These are phyloP conservation scores for Mucor sp. DNA, from an alignment of 371 early-diverging fungal genomes.

Conservation along the genomic window DNA sequence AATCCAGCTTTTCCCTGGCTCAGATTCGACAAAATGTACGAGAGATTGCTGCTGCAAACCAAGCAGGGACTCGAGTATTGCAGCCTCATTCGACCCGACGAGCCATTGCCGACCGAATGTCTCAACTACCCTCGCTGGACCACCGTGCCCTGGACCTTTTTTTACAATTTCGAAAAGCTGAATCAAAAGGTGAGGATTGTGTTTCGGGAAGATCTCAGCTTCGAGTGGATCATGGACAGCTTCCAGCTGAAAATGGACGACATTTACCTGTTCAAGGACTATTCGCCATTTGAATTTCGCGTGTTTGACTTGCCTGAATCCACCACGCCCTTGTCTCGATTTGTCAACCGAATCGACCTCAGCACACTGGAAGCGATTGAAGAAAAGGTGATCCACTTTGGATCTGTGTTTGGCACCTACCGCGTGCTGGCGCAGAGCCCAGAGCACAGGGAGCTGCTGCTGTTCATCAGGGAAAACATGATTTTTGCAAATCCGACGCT, in stretches of 20 bases:
- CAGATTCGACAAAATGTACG: conserved; percentile 54
- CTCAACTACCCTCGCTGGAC: conserved; percentile 62
- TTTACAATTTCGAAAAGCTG: conserved; percentile 50
- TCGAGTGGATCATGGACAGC: conserved; percentile 41
- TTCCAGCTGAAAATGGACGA: conserved; percentile 24
- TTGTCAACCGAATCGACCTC: conserved; percentile 44
- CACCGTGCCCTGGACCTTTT: conserved; percentile 59
- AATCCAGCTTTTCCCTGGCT: conserved; percentile 62
- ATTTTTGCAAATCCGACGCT: conserved; percentile 53
- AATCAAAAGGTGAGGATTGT: conserved; percentile 32
- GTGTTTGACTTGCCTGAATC: conserved; percentile 56
- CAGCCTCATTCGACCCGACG: conserved; percentile 30
- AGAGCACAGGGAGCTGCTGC: conserved; percentile 38
- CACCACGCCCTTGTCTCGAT: conserved; percentile 42
- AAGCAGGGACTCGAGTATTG: conserved; percentile 63
- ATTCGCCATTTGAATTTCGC: conserved; percentile 53
- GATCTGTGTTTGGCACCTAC: conserved; percentile 58
- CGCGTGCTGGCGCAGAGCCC: conserved; percentile 51
- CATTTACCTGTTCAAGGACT: conserved; percentile 52
- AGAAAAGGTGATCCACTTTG: conserved; percentile 53
- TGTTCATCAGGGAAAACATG: conserved; percentile 48
- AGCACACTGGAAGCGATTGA: conserved; percentile 43
- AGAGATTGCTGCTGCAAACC: conserved; percentile 55
- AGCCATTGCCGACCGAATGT: conserved; percentile 57
- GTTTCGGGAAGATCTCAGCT: conserved; percentile 39